Percentiles rank a stretch among this genome's conserved stretches.
These are phyloP conservation scores for Biscutella laevigata DNA, from an alignment of 441 rosid genomes.

Conservation along the genomic window DNA sequence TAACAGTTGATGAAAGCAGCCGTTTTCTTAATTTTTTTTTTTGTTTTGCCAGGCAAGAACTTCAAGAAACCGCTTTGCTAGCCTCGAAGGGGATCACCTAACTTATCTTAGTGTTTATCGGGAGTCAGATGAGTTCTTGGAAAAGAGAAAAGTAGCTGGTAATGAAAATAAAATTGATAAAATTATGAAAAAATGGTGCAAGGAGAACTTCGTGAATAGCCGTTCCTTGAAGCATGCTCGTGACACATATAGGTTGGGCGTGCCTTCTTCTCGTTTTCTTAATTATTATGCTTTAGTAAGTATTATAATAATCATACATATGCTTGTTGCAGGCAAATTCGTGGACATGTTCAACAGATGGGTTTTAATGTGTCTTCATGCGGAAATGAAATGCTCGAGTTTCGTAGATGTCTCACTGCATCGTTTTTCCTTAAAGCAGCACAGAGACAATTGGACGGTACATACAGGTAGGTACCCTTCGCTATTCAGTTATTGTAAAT, in stretches of 20 bases:
- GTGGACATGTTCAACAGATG: slow-evolving; percentile 64
- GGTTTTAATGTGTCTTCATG: slow-evolving; percentile 67
- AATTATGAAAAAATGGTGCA: slow-evolving; percentile 78
- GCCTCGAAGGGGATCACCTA: slow-evolving; percentile 84
- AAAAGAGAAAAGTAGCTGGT: slow-evolving; percentile 43
- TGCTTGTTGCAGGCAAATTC: slow-evolving; percentile 65
- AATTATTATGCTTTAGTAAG: neutral
- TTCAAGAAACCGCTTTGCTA: slow-evolving; percentile 64
- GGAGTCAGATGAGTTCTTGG: slow-evolving; percentile 55
- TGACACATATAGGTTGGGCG: slow-evolving; percentile 58
- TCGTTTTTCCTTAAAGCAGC: slow-evolving; percentile 93
- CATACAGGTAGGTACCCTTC: slow-evolving; percentile 50
- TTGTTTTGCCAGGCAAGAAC: slow-evolving; percentile 49
- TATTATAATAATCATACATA: neutral
- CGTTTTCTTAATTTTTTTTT: neutral
- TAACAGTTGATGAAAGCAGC: slow-evolving; percentile 5
- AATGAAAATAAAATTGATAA: slow-evolving; percentile 41
- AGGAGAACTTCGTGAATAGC: slow-evolving; percentile 59
- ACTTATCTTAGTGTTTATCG: slow-evolving; percentile 73
- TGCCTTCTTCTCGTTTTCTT: neutral
- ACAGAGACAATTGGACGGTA: slow-evolving; percentile 73
- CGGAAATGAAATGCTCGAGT: slow-evolving; percentile 67
- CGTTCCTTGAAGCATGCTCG: slow-evolving; percentile 79
- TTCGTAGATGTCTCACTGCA: slow-evolving; percentile 81
- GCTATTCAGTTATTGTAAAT: neutral